phyloP scores from a whole-genome alignment of 2,329 filamentous ascomycete genomes.

The Pyrenophora graminea region DNA sequence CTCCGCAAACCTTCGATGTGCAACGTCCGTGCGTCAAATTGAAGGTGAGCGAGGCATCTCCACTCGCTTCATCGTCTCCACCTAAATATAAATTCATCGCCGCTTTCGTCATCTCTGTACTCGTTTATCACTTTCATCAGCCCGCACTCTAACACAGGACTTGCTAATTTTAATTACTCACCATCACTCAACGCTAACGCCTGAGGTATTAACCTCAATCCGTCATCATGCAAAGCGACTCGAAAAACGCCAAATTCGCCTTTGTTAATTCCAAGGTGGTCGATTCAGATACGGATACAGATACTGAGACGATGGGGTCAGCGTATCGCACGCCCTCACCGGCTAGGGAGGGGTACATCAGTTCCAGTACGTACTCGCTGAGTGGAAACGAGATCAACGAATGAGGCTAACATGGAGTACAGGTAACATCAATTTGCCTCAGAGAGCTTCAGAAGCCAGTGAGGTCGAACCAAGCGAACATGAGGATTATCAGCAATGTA shows the following conservation, averaged over 20 bases:
- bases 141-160: too few relatives aligned
- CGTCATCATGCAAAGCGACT: background rate
- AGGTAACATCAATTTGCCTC: conserved; percentile 10
- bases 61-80: background rate
- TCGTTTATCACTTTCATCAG: background rate
- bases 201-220: background rate
- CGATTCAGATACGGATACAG: background rate
- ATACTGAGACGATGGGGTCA: background rate
- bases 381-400: background rate
- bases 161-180: background rate
- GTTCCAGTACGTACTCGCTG: conserved; percentile 5
- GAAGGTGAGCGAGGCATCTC: conserved; percentile 13
- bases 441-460: background rate
- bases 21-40: background rate
- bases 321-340: conserved; percentile 19
- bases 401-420: background rate
- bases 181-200: background rate
- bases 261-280: background rate
- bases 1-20: too few relatives aligned
- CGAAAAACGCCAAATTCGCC: background rate
- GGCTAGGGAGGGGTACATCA: background rate
- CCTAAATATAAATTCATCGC: background rate
- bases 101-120: too few relatives aligned
- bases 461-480: background rate
- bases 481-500: background rate